Evolutionary conservation across 2,329 filamentous ascomycete genomes (phyloP).

Genomic region (Colletotrichum agaves): DNA sequence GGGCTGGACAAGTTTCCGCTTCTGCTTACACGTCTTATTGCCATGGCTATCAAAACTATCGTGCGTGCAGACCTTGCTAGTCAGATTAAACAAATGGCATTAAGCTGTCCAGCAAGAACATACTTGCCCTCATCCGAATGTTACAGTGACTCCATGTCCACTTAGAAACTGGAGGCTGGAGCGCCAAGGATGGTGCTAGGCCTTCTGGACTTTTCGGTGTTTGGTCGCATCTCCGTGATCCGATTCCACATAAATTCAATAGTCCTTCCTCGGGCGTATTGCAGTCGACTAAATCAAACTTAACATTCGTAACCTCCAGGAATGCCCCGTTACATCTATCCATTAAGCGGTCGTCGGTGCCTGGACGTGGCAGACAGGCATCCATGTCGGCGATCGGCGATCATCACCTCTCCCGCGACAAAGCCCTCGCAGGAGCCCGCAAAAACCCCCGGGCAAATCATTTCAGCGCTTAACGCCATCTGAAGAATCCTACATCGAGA

Average conservation of each 20-base stretch:
- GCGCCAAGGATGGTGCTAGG: no score
- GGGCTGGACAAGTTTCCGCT: no score
- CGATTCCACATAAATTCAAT: not conserved
- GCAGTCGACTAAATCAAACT: not conserved
- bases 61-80: no score
- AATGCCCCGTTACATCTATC: not conserved
- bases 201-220: no score
- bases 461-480: not conserved
- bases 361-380: not conserved
- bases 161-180: no score
- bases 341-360: not conserved
- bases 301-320: not conserved
- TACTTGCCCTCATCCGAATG: no score
- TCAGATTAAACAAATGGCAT: no score
- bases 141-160: no score
- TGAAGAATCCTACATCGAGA: not conserved
- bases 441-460: not conserved
- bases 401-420: not conserved
- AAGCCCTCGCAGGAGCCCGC: not conserved
- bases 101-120: no score
- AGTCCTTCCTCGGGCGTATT: not conserved
- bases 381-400: slow-evolving; percentile 1
- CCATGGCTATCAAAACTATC: no score
- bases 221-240: no score
- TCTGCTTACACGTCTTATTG: no score